Evolutionary conservation across 23 red algal species (phyloP), one percentile per base, ranked within the genome.

Genomic region (Cyanidiococcus yangmingshanensis): DNA sequence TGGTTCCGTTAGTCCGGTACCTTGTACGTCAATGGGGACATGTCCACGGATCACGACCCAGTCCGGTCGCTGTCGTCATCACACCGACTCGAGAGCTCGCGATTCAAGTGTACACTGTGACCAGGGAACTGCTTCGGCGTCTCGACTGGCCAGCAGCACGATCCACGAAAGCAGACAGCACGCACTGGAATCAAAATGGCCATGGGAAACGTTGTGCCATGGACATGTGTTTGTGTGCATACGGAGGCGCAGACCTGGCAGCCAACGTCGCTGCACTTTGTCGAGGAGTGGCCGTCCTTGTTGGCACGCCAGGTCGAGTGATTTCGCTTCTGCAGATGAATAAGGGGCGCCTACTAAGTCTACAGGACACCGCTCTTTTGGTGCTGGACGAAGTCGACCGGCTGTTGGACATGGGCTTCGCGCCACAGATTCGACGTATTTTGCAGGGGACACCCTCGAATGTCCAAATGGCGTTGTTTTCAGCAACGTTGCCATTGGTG

Each of bases 401-500:
- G 18, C 90, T 98, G 83, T 91, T 98, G 74, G 94, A 98, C 77
- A 79, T 98, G 85, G 94, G 94, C 2, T 98, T 98, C 81, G 94
- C 85, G 87, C 94, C 94, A 39, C 94, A 98, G 76, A 51, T 98
- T 34, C 90, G 77, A 0, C 74, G 88, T 0, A 85, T 98, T 40
- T 80, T 92, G 37, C 87, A 90, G 41, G 89, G 87, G 58, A 87
- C 91, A 41, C 88, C 87, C 15, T 85, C 94, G 36, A 83, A 98
- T 37, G 68, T 88, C 32, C 94, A 98, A 81, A 91, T 85, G 2
- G 94, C 90, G 41, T 91, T 98, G 87, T 98, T 98, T 59, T 98
- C 94, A 0, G 94, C 94, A 31, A 98, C 94, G 7, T 98, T 98
- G 63, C 94, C 94, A 25, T 67, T 68, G 1, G 84, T 84, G 27